phyloP scores from a whole-genome alignment of 768 basidiomycete species.

The Dictyophora rubrovolvata region DNA sequence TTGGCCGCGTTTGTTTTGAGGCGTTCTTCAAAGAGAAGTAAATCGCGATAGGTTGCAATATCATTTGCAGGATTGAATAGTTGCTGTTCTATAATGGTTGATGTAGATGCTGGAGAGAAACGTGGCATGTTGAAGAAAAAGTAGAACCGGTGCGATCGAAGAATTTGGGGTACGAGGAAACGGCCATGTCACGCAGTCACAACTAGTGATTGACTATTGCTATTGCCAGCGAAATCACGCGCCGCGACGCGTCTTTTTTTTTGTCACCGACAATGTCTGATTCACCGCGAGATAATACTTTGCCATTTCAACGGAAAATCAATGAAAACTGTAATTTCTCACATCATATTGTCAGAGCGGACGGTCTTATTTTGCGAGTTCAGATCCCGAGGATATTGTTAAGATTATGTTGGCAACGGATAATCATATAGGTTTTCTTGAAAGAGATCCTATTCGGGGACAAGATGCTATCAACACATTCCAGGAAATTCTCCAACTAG shows the following conservation, averaged over 20 bases:
- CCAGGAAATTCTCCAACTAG: conserved; percentile 84
- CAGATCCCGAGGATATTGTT: conserved; percentile 40
- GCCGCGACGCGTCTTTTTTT: no score
- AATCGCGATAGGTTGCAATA: conserved; percentile 71
- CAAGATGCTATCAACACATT: conserved; percentile 96
- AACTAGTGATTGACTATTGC: no score
- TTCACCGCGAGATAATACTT: neutral
- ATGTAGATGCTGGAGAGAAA: neutral
- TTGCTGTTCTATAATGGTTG: neutral
- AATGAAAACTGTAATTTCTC: neutral
- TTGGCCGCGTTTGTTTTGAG: conserved; percentile 86
- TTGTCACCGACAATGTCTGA: neutral
- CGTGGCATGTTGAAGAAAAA: neutral
- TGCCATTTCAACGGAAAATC: neutral
- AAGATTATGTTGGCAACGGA: conserved; percentile 87
- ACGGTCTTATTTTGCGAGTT: neutral
- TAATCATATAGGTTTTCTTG: conserved; percentile 91
- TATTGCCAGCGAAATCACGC: no score
- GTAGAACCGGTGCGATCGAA: no score
- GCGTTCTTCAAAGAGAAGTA: conserved; percentile 92
- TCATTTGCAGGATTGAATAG: conserved; percentile 60
- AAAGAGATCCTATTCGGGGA: conserved; percentile 88
- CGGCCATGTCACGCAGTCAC: no score
- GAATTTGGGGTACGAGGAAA: no score
- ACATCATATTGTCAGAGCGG: neutral